Base-by-base conservation (phyloP, 1,284 basidiomycete species). In the Boletus calvinii region DNA sequence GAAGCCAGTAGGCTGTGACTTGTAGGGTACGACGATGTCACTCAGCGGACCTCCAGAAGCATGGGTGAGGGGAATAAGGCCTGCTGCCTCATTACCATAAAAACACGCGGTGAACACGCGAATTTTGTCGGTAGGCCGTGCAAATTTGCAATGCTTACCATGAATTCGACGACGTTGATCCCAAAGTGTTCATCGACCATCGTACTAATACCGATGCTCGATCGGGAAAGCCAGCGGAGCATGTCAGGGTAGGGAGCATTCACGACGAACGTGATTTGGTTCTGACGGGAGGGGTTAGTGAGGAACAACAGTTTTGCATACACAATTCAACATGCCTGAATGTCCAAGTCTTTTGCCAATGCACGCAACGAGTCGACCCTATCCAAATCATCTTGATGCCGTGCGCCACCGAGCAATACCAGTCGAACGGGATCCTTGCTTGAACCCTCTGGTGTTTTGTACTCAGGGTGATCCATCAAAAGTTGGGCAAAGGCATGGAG, bases 131-230 rank as follows among this genome's bases (percentile, higher is more conserved):
- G 31, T n/a, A 18, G 13, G 53, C 22, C 32, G 45, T 20, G 22
- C 6, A 49, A 62, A 43, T 34, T 4, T 22, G 42, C 48, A 38
- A 36, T 32, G 69, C 82, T 52, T 48, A 90, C 94, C 95, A 98
- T 96, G 62, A 92, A 96, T 69, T 99, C 96, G 8, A 99, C 96
- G 17, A 99, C 81, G 62, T 95, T 97, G 68, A 99, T 99, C 2
- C 97, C 97, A 62, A 99, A 99, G 68, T 99, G 96, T 70, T 99
- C 97, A 66, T 99, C 95, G 1, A 95, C 83, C 96, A 99, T 99
- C 4, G 96, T 98, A 65, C 92, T 96, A 22, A 98, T 68, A 0
- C 97, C 96, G 5, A 98, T 79, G 53, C 86, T 90, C 0, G 94
- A 86, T 13, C 72, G 72, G 1, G 84, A 80, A 1, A 99, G 77